Evolutionary conservation across 352 stramenopile species (phyloP).

Genomic region (Aphanomyces euteiches): DNA sequence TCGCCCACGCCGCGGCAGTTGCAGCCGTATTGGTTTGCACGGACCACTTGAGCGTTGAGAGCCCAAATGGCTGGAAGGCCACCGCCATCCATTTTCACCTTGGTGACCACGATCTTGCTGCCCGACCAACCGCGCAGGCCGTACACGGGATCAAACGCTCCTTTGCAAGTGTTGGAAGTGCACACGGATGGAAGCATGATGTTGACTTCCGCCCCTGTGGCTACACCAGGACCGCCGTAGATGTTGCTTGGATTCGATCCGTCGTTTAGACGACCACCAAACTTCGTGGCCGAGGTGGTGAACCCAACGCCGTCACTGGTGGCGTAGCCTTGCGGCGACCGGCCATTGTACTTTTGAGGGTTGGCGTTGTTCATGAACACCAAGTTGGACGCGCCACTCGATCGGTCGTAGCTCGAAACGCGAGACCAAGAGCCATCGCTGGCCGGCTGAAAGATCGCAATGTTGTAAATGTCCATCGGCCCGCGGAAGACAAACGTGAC

Average conservation of each 20-base stretch:
- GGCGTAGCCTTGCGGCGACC: conserved; percentile 59
- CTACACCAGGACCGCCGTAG: conserved; percentile 45
- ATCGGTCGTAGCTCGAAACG: conserved; percentile 60
- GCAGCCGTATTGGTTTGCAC: conserved; percentile 72
- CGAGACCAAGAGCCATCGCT: conserved; percentile 45
- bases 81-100: conserved; percentile 52
- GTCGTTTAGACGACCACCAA: conserved; percentile 49
- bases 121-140: conserved; percentile 70
- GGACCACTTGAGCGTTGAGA: conserved; percentile 64
- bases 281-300: conserved; percentile 41
- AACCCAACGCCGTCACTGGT: conserved; percentile 47
- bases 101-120: conserved; percentile 70
- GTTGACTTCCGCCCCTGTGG: conserved; percentile 68
- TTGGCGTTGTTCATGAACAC: conserved; percentile 85
- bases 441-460: conserved; percentile 60
- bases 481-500: conserved; percentile 65
- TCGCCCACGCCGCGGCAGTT: conserved; percentile 72
- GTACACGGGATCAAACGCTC: conserved; percentile 59
- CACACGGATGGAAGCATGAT: conserved; percentile 67
- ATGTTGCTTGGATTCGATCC: conserved; percentile 47
- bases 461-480: conserved; percentile 64
- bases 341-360: conserved; percentile 57
- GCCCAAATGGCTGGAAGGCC: conserved; percentile 69
- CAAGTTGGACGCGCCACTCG: conserved; percentile 47
- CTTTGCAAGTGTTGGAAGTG: conserved; percentile 50